phyloP scores from a whole-genome alignment of 768 basidiomycete genomes.

The Tubosaeta brunneosetosa region DNA sequence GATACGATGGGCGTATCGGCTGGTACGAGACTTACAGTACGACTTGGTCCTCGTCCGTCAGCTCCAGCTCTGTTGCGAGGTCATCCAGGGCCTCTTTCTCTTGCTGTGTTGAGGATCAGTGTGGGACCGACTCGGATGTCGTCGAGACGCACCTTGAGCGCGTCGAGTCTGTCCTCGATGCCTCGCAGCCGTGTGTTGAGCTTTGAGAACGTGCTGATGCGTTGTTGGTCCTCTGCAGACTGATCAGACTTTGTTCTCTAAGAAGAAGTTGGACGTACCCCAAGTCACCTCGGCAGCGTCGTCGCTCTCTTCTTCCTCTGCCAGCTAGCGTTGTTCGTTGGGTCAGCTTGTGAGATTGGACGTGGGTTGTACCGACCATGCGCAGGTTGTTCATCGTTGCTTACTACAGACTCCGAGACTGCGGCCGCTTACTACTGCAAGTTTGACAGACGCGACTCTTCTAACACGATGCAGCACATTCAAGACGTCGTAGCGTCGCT shows the following conservation, averaged over 20 bases:
- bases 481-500: constrained; percentile 7
- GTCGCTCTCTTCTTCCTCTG: constrained; percentile 72
- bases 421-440: neutral
- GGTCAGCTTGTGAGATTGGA: neutral
- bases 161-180: constrained; percentile 67
- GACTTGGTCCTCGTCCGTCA: constrained; percentile 78
- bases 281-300: constrained; percentile 78
- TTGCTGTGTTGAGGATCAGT: constrained; percentile 46
- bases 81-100: constrained; percentile 95
- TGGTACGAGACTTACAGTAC: constrained; percentile 54
- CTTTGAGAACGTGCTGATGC: constrained; percentile 89
- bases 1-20: constrained; percentile 34
- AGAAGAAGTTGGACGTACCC: constrained; percentile 49
- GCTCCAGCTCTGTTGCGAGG: constrained; percentile 79
- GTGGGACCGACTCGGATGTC: neutral
- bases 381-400: constrained; percentile 44
- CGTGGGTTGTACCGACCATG: constrained; percentile 41
- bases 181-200: constrained; percentile 73
- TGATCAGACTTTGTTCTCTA: constrained; percentile 2
- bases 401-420: neutral
- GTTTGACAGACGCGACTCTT: neutral
- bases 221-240: constrained; percentile 72
- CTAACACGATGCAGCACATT: constrained; percentile 6
- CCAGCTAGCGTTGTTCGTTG: constrained; percentile 42
- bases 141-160: constrained; percentile 56